Evolutionary conservation across 257 asterid genomes (phyloP), one percentile per base, ranked within the genome.

Genomic region (Mitragyna speciosa): DNA sequence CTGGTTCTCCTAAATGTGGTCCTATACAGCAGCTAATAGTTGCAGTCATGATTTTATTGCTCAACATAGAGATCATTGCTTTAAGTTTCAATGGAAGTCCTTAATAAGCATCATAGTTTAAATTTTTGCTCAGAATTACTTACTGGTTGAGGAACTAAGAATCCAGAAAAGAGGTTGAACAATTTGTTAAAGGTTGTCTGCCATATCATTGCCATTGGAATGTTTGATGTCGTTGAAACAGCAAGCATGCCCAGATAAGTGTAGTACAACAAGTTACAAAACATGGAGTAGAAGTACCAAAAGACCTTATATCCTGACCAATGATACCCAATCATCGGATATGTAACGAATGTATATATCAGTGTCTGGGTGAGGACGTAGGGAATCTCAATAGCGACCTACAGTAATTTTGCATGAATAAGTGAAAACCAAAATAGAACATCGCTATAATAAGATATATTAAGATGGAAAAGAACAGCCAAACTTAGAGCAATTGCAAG

Each of bases 271-370:
- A 89, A 76, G 0, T 91, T 77, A 52, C 88, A 86, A 36, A 89
- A 87, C 89, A 84, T 86, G 0, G 84, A 36, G 77, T 86, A 89
- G 78, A 88, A 63, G 56, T 86, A 89, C 88, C 88, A 87, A 26
- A 86, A 83, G n/a, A 89, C 73, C 84, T 89, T 89, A 58, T 84
- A 86, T 1, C 69, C 89, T 0, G 89, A 81, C 88, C 89, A 81
- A 67, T 86, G 52, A 82, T 87, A 89, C 80, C 93, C 91, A 33
- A 87, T 87, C 91, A 88, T 87, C 19, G 93, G 90, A 74, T 87
- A 89, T 30, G 92, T 84, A 73, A 88, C 82, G 58, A 77, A 82
- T n/a, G 88, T 82, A 78, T 63, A 90, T 24, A 71, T 80, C 39
- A 90, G 67, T 14, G 91, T 31, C 70, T 87, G 93, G 28, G 79